A percentile compares a stretch with the other conserved stretches of the same genome.
These are phyloP conservation scores for Boletus rubescentipes DNA, from an alignment of 768 basidiomycete species.

Conservation along the genomic window DNA sequence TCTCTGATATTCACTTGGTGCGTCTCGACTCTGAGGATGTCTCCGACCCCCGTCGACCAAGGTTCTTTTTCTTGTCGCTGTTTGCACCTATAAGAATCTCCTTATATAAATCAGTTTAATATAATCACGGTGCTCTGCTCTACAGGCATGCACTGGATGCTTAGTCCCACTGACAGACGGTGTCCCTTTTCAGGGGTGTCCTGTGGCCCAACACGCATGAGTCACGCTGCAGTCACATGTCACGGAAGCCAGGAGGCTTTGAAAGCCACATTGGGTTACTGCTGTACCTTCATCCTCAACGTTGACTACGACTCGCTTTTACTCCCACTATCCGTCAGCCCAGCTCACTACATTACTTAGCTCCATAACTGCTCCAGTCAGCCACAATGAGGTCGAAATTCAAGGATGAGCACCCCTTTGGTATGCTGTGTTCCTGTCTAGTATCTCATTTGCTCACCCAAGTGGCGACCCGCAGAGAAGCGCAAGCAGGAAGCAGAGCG, in stretches of 20 bases:
- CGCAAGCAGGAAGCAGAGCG: conserved; percentile 99
- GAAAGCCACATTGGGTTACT: conserved; percentile 26
- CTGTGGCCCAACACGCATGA: conserved; percentile 15
- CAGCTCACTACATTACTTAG: conserved; percentile 1
- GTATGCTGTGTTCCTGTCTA: conserved; percentile 43
- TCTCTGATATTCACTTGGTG: too few species aligned
- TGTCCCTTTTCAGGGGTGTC: conserved; percentile 19
- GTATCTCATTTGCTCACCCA: conserved; percentile 35
- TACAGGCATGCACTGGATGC: not conserved
- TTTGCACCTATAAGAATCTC: not conserved
- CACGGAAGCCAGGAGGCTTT: conserved; percentile 34
- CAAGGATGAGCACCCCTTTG: conserved; percentile 99
- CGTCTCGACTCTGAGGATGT: too few species aligned
- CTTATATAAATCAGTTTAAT: not conserved
- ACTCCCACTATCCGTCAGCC: conserved; percentile 7
- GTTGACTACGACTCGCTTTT: conserved; percentile 24
- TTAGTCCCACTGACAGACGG: too few species aligned
- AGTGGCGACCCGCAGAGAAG: conserved; percentile 66
- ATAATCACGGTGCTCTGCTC: conserved; percentile 1
- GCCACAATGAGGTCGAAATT: conserved; percentile 85
- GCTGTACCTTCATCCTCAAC: conserved; percentile 23
- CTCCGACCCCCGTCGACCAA: not conserved
- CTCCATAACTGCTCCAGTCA: conserved; percentile 1
- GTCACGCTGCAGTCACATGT: conserved; percentile 34
- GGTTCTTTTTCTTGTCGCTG: not conserved